phyloP scores from a whole-genome alignment of 2,329 filamentous ascomycete genomes.

The Metarhizium sp. region DNA sequence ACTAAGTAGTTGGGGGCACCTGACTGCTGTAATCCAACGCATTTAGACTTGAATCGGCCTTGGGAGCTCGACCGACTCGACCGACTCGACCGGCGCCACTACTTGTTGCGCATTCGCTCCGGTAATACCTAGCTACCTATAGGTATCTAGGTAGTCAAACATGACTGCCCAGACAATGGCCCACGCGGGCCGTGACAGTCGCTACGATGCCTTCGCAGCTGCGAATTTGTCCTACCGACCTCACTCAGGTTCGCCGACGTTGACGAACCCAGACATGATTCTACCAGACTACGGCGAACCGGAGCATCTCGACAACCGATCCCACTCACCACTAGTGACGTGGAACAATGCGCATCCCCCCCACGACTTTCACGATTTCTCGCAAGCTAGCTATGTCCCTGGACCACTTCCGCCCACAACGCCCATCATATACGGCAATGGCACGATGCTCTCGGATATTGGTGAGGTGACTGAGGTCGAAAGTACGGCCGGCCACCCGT shows the following conservation, averaged over 20 bases:
- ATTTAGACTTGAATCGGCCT: not conserved
- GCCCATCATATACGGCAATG: conserved; percentile 60
- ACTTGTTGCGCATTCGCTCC: not conserved
- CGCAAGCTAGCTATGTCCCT: conserved; percentile 28
- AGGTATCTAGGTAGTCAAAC: not conserved
- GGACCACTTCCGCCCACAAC: conserved; percentile 44
- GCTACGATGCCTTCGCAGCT: conserved; percentile 18
- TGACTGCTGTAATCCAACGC: not conserved
- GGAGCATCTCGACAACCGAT: conserved; percentile 41
- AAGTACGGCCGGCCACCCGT: conserved; percentile 34
- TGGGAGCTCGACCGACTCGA: not conserved
- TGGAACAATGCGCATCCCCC: conserved; percentile 38
- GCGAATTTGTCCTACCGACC: conserved; percentile 29
- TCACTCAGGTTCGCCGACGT: conserved; percentile 66
- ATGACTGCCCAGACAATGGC: conserved; percentile 23
- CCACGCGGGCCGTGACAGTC: conserved; percentile 17
- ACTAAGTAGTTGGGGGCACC: not conserved
- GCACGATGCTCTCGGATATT: conserved; percentile 61
- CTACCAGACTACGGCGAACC: conserved; percentile 63
- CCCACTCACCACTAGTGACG: conserved; percentile 41
- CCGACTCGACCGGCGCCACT: not conserved
- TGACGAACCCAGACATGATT: conserved; percentile 94
- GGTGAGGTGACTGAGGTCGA: conserved; percentile 47
- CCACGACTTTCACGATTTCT: conserved; percentile 31
- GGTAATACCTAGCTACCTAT: too few relatives aligned